phyloP scores from a whole-genome alignment of 2,329 filamentous ascomycete genomes.

The Fusarium sp. region DNA sequence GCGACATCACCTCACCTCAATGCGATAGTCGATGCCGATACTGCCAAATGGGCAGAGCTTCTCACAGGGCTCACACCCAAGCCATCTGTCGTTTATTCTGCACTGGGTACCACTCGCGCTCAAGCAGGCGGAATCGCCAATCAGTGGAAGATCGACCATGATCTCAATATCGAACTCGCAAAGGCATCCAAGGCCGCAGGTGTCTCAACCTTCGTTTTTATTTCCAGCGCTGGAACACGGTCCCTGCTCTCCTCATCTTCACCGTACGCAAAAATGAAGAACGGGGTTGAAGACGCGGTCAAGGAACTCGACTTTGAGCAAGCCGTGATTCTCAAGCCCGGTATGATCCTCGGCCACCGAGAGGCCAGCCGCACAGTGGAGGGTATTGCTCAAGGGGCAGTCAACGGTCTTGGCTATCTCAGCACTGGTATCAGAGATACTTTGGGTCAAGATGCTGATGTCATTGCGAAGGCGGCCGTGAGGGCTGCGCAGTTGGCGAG shows the following conservation, averaged over 20 bases:
- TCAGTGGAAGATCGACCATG: conserved; percentile 89
- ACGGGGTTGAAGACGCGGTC: conserved; percentile 83
- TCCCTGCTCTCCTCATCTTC: conserved; percentile 55
- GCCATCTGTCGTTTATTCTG: conserved; percentile 77
- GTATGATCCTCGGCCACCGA: conserved; percentile 77
- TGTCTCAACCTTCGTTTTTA: conserved; percentile 78
- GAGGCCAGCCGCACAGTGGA: conserved; percentile 70
- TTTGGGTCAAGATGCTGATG: conserved; percentile 78
- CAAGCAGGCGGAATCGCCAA: conserved; percentile 79
- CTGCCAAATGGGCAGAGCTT: conserved; percentile 72
- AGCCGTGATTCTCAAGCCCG: conserved; percentile 78
- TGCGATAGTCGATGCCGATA: conserved; percentile 71
- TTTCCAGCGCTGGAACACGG: conserved; percentile 68
- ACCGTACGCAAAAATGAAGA: conserved; percentile 78
- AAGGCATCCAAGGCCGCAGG: conserved; percentile 78
- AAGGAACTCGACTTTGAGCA: conserved; percentile 79
- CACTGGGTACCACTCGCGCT: conserved; percentile 81
- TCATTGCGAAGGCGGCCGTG: conserved; percentile 76
- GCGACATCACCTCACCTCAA: conserved; percentile 68
- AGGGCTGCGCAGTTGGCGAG: conserved; percentile 67
- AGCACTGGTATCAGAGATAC: conserved; percentile 67
- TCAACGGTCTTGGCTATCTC: conserved; percentile 65
- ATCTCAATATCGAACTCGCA: conserved; percentile 84
- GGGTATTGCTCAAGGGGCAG: conserved; percentile 63
- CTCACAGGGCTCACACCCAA: conserved; percentile 65